Conservation (phyloP, 441 rosid species). For the Erysimum pusillum region DNA sequence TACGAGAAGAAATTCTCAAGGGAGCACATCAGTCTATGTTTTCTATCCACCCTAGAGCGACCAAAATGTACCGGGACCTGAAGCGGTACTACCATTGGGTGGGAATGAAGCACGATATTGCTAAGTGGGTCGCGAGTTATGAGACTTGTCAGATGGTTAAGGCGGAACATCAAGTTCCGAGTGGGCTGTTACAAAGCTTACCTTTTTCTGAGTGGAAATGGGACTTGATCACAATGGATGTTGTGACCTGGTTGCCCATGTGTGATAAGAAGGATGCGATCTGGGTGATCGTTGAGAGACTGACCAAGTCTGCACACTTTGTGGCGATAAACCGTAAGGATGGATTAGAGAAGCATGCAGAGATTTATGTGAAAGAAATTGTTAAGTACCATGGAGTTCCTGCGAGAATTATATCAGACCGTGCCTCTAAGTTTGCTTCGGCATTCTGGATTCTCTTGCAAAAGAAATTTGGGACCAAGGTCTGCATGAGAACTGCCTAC, state of each 20-base stretch:
- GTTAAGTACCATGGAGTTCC: background rate
- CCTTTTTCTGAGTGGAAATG: background rate
- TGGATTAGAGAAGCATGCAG: background rate
- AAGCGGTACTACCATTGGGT: background rate
- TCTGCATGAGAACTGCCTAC: background rate
- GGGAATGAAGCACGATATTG: background rate
- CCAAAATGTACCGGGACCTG: background rate
- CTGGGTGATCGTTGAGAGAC: background rate
- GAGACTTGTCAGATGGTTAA: background rate
- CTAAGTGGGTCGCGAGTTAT: background rate
- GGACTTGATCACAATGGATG: background rate
- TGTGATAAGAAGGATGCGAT: background rate
- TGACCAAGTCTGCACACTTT: background rate
- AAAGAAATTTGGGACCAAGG: background rate
- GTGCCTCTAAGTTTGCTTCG: background rate
- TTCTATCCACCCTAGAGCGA: background rate
- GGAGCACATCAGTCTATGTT: background rate
- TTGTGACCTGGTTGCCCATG: background rate
- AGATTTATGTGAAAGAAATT: background rate
- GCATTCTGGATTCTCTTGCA: background rate
- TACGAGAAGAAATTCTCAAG: background rate
- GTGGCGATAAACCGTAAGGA: background rate
- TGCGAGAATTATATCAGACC: background rate
- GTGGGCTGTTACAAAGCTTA: background rate
- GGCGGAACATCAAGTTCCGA: background rate